Evolutionary conservation across 768 basidiomycete species (phyloP).

Genomic region (Clathrus columnatus): DNA sequence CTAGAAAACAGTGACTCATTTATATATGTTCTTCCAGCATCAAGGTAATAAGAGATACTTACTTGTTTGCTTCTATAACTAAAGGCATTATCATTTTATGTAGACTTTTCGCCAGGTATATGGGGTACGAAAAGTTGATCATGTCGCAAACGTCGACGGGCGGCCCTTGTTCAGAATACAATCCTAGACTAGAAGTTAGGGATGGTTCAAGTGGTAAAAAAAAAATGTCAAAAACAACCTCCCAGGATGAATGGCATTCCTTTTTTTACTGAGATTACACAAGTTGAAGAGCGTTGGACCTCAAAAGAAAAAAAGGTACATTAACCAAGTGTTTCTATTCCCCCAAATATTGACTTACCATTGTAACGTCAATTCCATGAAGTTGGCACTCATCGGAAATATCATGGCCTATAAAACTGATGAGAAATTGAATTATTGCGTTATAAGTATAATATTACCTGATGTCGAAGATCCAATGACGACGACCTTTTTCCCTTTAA

Average conservation of each 20-base stretch:
- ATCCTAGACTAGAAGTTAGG: conserved; percentile 1
- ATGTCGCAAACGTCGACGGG: conserved; percentile 41
- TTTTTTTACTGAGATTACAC: conserved; percentile 38
- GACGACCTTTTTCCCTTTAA: conserved; percentile 59
- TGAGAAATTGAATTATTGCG: neutral
- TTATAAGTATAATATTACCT: conserved; percentile 20
- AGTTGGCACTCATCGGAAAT: conserved; percentile 38
- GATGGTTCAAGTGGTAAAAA: neutral
- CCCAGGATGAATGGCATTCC: conserved; percentile 26
- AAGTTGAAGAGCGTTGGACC: conserved; percentile 48
- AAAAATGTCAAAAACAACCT: conserved; percentile 20
- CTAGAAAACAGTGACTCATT: conserved; percentile 20
- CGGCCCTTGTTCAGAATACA: conserved; percentile 41
- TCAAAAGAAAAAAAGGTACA: neutral
- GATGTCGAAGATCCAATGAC: conserved; percentile 62
- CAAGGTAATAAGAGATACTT: conserved; percentile 14
- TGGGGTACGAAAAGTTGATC: conserved; percentile 38
- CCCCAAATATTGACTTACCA: neutral
- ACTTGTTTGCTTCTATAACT: conserved; percentile 24
- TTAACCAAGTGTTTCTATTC: neutral
- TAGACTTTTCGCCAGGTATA: conserved; percentile 24
- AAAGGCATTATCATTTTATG: conserved; percentile 24
- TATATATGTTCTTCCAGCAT: conserved; percentile 17
- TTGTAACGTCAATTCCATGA: conserved; percentile 33
- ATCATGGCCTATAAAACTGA: conserved; percentile 31